Evolutionary conservation across 805 yeast genomes (phyloP), one percentile per base, ranked within the genome.

Genomic region (Lachancea sp.): DNA sequence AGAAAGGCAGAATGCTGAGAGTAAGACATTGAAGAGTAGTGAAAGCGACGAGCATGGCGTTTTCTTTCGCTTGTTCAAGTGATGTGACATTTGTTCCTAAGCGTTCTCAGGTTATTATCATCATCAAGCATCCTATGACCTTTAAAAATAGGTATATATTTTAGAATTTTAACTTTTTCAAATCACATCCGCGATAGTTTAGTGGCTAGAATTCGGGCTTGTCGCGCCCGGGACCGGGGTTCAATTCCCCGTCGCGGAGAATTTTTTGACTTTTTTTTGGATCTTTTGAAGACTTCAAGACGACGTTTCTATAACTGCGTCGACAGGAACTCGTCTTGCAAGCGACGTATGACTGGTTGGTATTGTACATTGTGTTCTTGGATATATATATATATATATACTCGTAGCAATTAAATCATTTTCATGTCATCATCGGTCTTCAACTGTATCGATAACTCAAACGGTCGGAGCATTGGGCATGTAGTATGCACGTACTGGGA

Each of bases 401-500:
- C 25, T 22, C 25, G 25, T 22, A 22, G 25, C 25, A 22, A 22
- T 22, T 22, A 22, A 8, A 22, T 22, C 25, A 22, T 29, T 29
- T 29, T 29, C 11, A 26, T 11, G 11, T 26, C 10, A 26, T 26
- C 11, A 26, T 26, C 11, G 11, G 7, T 26, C 10, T 26, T 26
- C 10, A 8, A 8, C 11, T 26, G 7, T 26, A 8, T 26, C 11
- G 29, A 26, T 11, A 26, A 11, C 7, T 33, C 49, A 66, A 25
- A 63, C 68, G 32, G 54, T 55, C 53, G 67, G 67, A 5, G 69
- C 68, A 38, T 63, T 55, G 41, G 82, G 82, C 75, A 80, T 77
- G 42, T 69, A 77, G 25, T 74, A 55, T 16, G 85, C 77, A 46
- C 69, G 67, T 41, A 78, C 63, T 15, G 67, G 65, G 51, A 82